Evolutionary conservation across 257 asterid genomes (phyloP).

Genomic region (Nemophila menziesii): DNA sequence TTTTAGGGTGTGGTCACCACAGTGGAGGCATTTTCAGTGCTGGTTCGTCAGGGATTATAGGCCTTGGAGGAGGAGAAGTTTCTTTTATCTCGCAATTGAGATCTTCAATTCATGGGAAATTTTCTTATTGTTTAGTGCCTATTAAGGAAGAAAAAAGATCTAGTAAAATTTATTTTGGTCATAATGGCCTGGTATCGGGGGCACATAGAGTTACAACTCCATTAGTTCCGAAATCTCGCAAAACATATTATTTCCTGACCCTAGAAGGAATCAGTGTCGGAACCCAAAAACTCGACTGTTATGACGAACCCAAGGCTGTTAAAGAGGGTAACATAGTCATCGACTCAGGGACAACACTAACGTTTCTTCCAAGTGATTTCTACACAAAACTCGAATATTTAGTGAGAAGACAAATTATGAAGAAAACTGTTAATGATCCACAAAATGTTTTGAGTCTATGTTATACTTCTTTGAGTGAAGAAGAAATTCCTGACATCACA

Average conservation of each 20-base stretch:
- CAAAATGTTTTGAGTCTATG: not conserved
- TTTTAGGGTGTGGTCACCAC: slow-evolving; percentile 21
- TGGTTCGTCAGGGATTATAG: slow-evolving; percentile 22
- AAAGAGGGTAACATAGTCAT: slow-evolving; percentile 27
- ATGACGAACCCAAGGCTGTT: not conserved
- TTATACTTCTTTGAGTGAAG: not conserved
- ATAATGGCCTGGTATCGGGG: slow-evolving; percentile 10
- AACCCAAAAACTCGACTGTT: not conserved
- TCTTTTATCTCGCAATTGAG: slow-evolving; percentile 25
- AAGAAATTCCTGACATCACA: slow-evolving; percentile 3
- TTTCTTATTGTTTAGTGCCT: slow-evolving; percentile 29
- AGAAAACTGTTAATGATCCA: not conserved
- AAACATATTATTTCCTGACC: slow-evolving; percentile 14
- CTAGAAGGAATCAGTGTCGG: slow-evolving; percentile 22
- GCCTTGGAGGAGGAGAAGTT: slow-evolving; percentile 22
- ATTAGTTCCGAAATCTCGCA: not conserved
- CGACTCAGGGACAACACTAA: slow-evolving; percentile 35
- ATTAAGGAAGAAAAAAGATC: not conserved
- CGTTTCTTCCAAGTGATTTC: not conserved
- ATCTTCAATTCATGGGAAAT: slow-evolving; percentile 10
- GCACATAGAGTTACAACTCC: slow-evolving; percentile 18
- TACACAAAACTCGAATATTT: not conserved
- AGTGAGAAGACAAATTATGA: not conserved
- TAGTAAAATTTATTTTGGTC: slow-evolving; percentile 30
- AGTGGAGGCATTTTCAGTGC: slow-evolving; percentile 12